Conservation (phyloP, 2,329 filamentous ascomycete genomes). For the Botrytis medusae region DNA sequence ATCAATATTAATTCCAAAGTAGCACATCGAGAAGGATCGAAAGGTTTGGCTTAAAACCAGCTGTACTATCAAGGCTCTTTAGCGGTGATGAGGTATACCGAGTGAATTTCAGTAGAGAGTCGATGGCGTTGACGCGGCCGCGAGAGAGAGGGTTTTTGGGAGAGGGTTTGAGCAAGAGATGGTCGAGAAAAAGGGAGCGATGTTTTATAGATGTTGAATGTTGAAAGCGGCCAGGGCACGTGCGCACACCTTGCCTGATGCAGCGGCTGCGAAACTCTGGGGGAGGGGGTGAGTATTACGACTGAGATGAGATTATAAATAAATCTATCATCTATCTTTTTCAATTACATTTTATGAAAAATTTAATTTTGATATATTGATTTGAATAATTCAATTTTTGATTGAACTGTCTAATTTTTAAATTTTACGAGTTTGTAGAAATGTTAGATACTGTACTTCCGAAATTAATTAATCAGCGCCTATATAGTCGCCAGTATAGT, state of each 20-base stretch:
- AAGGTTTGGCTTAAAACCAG: neutral
- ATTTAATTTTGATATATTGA: too few relatives aligned
- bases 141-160: neutral
- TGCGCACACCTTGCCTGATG: conserved; percentile 9
- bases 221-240: neutral
- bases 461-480: too few relatives aligned
- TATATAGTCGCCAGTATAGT: too few relatives aligned
- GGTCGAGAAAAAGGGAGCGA: neutral
- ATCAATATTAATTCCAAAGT: conserved; percentile 12
- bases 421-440: too few relatives aligned
- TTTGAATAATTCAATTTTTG: too few relatives aligned
- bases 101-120: neutral
- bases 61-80: conserved; percentile 4
- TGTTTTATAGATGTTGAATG: neutral
- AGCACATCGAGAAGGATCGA: neutral
- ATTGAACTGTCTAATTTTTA: too few relatives aligned
- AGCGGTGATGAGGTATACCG: neutral
- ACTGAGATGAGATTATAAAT: neutral
- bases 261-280: conserved; percentile 8
- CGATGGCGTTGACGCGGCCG: neutral
- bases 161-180: neutral
- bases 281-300: neutral
- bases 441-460: too few relatives aligned
- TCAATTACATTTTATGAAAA: too few relatives aligned
- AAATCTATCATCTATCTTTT: too few relatives aligned